Evolutionary conservation across 83 land plant species (phyloP).

Genomic region (Isoetes engelmannii): DNA sequence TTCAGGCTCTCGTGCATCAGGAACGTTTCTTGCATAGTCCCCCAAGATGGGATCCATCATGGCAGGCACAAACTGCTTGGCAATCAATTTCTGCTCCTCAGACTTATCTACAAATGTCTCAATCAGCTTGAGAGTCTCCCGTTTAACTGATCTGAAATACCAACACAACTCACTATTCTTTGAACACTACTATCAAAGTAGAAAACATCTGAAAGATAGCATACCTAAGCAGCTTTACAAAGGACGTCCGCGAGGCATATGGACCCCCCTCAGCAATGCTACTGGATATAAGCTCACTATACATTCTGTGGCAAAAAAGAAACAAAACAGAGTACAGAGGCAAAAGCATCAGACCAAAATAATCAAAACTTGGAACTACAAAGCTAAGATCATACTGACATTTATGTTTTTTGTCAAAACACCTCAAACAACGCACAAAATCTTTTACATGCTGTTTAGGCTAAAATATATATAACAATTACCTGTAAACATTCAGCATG

Average conservation of each 20-base stretch:
- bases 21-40: constrained; percentile 92
- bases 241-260: constrained; percentile 82
- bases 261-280: constrained; percentile 95
- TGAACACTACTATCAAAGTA: not conserved
- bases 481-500: constrained; percentile 99
- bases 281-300: constrained; percentile 95
- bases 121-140: constrained; percentile 91
- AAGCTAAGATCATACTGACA: not conserved
- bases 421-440: not conserved
- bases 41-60: constrained; percentile 99
- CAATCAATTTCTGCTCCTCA: constrained; percentile 82
- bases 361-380: not conserved
- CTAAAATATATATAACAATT: not conserved
- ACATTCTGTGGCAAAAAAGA: constrained; percentile 61
- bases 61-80: constrained; percentile 94
- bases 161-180: constrained; percentile 3
- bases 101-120: constrained; percentile 98
- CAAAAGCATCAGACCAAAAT: not conserved
- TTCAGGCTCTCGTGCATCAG: constrained; percentile 99
- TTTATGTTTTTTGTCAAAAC: not conserved
- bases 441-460: not conserved
- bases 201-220: not conserved
- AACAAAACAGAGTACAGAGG: not conserved
- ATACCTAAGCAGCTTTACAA: constrained; percentile 84
- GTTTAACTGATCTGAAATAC: constrained; percentile 84